phyloP scores from a whole-genome alignment of 2,329 filamentous ascomycete species.

The Phyllosticta citribraziliensis region DNA sequence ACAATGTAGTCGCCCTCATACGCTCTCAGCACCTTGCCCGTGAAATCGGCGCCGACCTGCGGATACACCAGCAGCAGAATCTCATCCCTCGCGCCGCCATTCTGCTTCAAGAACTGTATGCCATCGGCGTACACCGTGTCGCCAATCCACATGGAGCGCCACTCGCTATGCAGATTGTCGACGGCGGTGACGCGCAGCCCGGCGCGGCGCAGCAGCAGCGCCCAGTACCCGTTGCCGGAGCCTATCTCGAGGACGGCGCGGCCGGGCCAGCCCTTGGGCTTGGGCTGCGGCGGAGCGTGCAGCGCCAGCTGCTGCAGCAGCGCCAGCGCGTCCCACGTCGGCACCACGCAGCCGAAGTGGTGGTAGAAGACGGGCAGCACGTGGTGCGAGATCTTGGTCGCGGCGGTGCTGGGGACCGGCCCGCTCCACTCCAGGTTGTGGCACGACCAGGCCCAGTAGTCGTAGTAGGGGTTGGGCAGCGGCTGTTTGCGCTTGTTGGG shows the following conservation, averaged over 20 bases:
- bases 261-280: constrained; percentile 24
- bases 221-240: constrained; percentile 68
- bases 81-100: constrained; percentile 40
- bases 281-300: constrained; percentile 18
- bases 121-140: constrained; percentile 58
- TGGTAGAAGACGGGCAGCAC: constrained; percentile 66
- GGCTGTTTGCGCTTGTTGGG: constrained; percentile 25
- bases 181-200: constrained; percentile 51
- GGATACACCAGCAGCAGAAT: constrained; percentile 65
- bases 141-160: constrained; percentile 57
- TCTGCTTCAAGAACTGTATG: constrained; percentile 44
- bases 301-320: constrained; percentile 47
- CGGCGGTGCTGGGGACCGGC: constrained; percentile 43
- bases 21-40: constrained; percentile 48
- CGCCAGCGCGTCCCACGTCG: constrained; percentile 55
- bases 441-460: constrained; percentile 58
- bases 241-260: constrained; percentile 55
- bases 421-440: constrained; percentile 57
- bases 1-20: constrained; percentile 56
- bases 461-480: constrained; percentile 55
- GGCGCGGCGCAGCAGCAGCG: constrained; percentile 58
- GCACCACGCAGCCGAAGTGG: constrained; percentile 66
- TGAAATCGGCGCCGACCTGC: constrained; percentile 59
- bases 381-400: constrained; percentile 52
- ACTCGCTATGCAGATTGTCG: constrained; percentile 58